Percentiles rank a stretch among this genome's conserved stretches.
Evolutionary conservation across 2,329 filamentous ascomycete genomes (phyloP).

Genomic region (Trichoderma simmonsii): DNA sequence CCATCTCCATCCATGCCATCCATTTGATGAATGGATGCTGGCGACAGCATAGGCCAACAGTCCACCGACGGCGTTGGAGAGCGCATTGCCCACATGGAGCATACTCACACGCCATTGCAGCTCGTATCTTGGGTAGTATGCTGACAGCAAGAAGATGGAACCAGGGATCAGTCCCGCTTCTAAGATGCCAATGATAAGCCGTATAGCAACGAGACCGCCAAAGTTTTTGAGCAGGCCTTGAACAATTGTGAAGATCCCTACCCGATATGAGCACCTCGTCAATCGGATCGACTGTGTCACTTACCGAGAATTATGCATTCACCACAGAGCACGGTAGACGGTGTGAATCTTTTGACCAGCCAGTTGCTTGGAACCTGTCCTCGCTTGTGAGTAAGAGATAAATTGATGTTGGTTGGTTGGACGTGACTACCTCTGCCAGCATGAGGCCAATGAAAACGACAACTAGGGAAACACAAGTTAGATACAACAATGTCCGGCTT

Average conservation of each 20-base stretch:
- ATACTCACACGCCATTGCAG: slow-evolving; percentile 26
- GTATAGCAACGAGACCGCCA: slow-evolving; percentile 23
- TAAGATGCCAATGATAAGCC: slow-evolving; percentile 26
- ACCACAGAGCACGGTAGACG: slow-evolving; percentile 19
- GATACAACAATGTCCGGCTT: background rate
- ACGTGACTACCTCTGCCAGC: slow-evolving; percentile 5
- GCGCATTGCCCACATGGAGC: slow-evolving; percentile 26
- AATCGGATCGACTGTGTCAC: background rate
- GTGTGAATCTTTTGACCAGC: slow-evolving; percentile 26
- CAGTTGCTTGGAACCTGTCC: slow-evolving; percentile 25
- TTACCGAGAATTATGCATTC: slow-evolving; percentile 21
- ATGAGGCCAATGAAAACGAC: slow-evolving; percentile 14
- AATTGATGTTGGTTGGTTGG: slow-evolving; percentile 3
- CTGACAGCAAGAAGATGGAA: slow-evolving; percentile 25
- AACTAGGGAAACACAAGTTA: background rate
- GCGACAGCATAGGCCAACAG: slow-evolving; percentile 28
- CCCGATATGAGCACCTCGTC: background rate
- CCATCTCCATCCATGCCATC: slow-evolving; percentile 27
- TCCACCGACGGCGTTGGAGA: slow-evolving; percentile 25
- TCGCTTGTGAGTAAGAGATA: slow-evolving; percentile 13
- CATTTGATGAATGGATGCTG: slow-evolving; percentile 23
- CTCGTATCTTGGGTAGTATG: slow-evolving; percentile 25
- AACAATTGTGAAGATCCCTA: slow-evolving; percentile 25
- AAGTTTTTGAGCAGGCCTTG: slow-evolving; percentile 27
- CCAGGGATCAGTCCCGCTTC: slow-evolving; percentile 27